Percentiles rank a stretch among this genome's conserved stretches.
These are phyloP conservation scores for Dioscorea dumetorum DNA, from an alignment of 106 monocot genomes.

Conservation along the genomic window DNA sequence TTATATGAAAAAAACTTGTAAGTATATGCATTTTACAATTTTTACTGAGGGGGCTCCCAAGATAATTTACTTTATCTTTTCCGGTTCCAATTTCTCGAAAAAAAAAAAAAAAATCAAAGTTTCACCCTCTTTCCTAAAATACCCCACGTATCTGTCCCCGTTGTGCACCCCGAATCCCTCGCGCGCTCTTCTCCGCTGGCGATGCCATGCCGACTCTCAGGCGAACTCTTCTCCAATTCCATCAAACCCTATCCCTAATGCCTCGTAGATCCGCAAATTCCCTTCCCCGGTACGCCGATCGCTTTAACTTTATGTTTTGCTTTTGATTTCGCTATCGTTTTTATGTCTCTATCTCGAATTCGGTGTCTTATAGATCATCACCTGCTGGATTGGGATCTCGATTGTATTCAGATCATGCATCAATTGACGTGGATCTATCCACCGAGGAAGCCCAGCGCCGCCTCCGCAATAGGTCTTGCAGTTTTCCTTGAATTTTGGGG, in stretches of 20 bases:
- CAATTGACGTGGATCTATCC: slow-evolving; percentile 45
- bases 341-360: not conserved
- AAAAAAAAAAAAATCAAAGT: too few species aligned
- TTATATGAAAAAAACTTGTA: too few species aligned
- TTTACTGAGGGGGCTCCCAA: too few species aligned
- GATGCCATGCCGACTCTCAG: slow-evolving; percentile 16
- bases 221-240: slow-evolving; percentile 29
- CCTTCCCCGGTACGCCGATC: not conserved
- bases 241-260: slow-evolving; percentile 13
- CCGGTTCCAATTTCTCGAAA: too few species aligned
- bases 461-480: slow-evolving; percentile 59
- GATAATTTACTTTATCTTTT: too few species aligned
- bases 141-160: too few species aligned
- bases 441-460: slow-evolving; percentile 70
- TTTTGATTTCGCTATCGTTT: not conserved
- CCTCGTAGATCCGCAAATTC: not conserved
- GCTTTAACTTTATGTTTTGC: not conserved
- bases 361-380: slow-evolving; percentile 1
- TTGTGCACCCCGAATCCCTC: too few species aligned
- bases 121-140: too few species aligned
- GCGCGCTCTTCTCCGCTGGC: too few species aligned
- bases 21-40: too few species aligned
- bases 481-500: not conserved
- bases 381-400: slow-evolving; percentile 14
- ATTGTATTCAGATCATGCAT: slow-evolving; percentile 19